phyloP scores from a whole-genome alignment of 108 stramenopile species.

The Nannochloropsis oceanica region DNA sequence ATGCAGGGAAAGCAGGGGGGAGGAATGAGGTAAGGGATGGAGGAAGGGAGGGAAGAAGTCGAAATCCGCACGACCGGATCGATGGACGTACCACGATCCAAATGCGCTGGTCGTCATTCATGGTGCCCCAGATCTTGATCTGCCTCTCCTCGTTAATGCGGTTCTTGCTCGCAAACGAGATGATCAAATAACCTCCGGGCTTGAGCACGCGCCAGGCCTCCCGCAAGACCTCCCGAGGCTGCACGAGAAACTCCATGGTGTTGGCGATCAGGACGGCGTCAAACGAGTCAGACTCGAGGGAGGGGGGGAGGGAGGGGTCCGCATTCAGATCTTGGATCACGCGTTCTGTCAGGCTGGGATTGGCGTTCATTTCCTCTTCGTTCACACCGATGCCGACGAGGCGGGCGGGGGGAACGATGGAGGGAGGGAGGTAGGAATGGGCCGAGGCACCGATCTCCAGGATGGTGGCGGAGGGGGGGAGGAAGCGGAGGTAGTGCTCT shows the following conservation, averaged over 20 bases:
- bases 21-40: not conserved
- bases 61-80: no score
- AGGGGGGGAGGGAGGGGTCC: not conserved
- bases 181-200: constrained; percentile 9
- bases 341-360: not conserved
- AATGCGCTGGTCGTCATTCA: constrained; percentile 91
- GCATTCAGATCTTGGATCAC: constrained; percentile 15
- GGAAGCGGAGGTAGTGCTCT: constrained; percentile 11
- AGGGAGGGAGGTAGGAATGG: constrained; percentile 13
- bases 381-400: constrained; percentile 16
- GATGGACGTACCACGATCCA: constrained; percentile 52
- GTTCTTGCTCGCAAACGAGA: constrained; percentile 21
- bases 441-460: constrained; percentile 17
- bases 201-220: constrained; percentile 18
- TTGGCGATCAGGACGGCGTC: constrained; percentile 17
- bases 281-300: not conserved
- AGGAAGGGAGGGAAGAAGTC: not conserved
- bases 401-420: not conserved
- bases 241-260: constrained; percentile 11
- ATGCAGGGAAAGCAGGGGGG: not conserved
- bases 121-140: constrained; percentile 70
- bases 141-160: constrained; percentile 46
- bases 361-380: constrained; percentile 16
- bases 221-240: constrained; percentile 14
- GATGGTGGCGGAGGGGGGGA: not conserved